Percentiles rank a stretch among this genome's conserved stretches.
Conservation (phyloP, 345 rosid species). For the Pelargonium nanum region DNA sequence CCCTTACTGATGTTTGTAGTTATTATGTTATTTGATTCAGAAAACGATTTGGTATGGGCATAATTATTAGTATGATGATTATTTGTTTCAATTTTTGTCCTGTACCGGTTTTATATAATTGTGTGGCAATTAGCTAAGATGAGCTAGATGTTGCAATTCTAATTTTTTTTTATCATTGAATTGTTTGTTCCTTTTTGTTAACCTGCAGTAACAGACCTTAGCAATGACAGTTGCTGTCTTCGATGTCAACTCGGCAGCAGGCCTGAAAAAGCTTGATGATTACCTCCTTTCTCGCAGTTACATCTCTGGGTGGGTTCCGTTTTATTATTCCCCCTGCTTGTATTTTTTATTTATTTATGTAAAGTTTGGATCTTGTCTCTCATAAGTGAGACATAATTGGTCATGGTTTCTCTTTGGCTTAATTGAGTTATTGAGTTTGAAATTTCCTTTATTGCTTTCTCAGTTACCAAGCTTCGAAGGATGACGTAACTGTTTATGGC, state of each 20-base stretch:
- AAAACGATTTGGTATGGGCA: no score
- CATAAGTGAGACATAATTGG: no score
- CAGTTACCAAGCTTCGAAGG: constrained; percentile 96
- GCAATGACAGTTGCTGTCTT: constrained; percentile 54
- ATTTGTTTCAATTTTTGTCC: no score
- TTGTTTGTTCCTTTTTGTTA: no score
- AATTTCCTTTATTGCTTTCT: not conserved
- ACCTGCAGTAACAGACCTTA: not conserved
- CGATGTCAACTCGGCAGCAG: constrained; percentile 41
- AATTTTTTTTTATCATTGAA: no score
- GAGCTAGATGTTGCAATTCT: no score
- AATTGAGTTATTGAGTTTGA: not conserved
- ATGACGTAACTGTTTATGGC: constrained; percentile 52
- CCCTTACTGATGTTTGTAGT: no score
- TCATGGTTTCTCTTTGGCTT: not conserved
- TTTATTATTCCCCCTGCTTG: not conserved
- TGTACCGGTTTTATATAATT: no score
- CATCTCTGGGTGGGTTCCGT: constrained; percentile 51
- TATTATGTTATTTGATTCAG: no score
- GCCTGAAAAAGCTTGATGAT: constrained; percentile 74
- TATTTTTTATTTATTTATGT: not conserved
- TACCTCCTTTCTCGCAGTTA: constrained; percentile 83
- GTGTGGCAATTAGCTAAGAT: no score
- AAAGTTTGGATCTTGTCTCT: not conserved
- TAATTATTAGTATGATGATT: no score